Percentiles rank a stretch among this genome's conserved stretches.
phyloP scores from a whole-genome alignment of 306 rosid genomes.

The Hippophae tibetana region DNA sequence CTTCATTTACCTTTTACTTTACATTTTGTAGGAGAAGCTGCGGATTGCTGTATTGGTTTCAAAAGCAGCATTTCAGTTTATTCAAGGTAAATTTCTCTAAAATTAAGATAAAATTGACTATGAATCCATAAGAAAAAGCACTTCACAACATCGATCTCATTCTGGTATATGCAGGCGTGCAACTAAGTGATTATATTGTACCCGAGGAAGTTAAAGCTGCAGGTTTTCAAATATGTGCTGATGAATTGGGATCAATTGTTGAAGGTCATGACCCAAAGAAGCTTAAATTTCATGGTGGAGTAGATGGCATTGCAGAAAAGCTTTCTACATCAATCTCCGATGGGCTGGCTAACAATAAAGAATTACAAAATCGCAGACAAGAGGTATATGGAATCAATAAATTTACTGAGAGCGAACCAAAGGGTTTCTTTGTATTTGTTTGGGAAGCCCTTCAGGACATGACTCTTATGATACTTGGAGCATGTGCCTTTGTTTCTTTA shows the following conservation, averaged over 20 bases:
- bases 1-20: constrained; percentile 4
- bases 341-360: constrained; percentile 32
- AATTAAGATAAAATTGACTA: constrained; percentile 3
- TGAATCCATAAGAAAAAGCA: not conserved
- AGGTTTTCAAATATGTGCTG: constrained; percentile 58
- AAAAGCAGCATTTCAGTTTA: constrained; percentile 64
- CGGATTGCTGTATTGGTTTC: constrained; percentile 82
- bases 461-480: constrained; percentile 67
- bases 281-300: constrained; percentile 46
- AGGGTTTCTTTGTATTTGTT: constrained; percentile 57
- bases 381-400: constrained; percentile 55
- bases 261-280: constrained; percentile 52
- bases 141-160: constrained; percentile 11
- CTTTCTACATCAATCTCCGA: constrained; percentile 42
- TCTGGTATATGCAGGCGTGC: constrained; percentile 30
- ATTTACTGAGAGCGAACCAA: constrained; percentile 41
- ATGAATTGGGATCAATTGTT: constrained; percentile 60
- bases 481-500: constrained; percentile 60
- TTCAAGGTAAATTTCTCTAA: constrained; percentile 32
- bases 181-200: constrained; percentile 35
- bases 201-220: constrained; percentile 54
- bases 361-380: constrained; percentile 32
- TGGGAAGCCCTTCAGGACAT: constrained; percentile 75
- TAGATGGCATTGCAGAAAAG: constrained; percentile 48
- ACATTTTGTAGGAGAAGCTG: constrained; percentile 54